A percentile compares a stretch with the other conserved stretches of the same genome.
Conservation (phyloP, 2,329 filamentous ascomycete species). For the Hypocrella siamensis region DNA sequence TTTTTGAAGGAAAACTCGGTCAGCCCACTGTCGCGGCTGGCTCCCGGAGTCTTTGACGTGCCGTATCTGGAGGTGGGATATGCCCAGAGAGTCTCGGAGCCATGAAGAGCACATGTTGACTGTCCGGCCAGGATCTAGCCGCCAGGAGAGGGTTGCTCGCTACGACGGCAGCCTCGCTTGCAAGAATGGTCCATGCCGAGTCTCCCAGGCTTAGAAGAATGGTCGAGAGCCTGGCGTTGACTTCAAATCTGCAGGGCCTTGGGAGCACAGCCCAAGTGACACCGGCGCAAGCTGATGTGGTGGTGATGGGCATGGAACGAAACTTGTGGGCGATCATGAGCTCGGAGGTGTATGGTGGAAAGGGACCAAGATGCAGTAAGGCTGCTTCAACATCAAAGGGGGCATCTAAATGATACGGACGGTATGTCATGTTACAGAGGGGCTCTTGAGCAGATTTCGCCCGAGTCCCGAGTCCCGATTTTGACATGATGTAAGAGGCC, state of each 20-base stretch:
- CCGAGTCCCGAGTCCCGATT: no score
- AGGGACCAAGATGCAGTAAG: not conserved
- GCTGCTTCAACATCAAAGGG: no score
- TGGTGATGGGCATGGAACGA: slow-evolving; percentile 8
- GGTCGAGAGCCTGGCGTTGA: slow-evolving; percentile 3
- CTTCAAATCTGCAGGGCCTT: not conserved
- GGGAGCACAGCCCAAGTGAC: no score
- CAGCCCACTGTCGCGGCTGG: slow-evolving; percentile 12
- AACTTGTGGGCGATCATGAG: slow-evolving; percentile 12
- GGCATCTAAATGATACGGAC: not conserved
- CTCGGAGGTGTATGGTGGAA: not conserved
- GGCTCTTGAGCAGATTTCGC: no score
- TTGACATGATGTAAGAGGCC: no score
- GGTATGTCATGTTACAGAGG: no score
- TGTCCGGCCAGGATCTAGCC: slow-evolving; percentile 9
- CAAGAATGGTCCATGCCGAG: slow-evolving; percentile 17
- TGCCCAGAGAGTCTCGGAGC: not conserved
- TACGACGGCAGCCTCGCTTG: slow-evolving; percentile 14
- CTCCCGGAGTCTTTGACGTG: slow-evolving; percentile 20
- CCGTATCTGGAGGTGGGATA: slow-evolving; percentile 17
- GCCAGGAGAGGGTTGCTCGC: slow-evolving; percentile 12
- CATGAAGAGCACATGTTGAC: slow-evolving; percentile 2
- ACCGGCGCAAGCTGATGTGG: no score
- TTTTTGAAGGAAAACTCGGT: slow-evolving; percentile 5
- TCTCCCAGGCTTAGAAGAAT: slow-evolving; percentile 18